Percentiles rank a stretch among this genome's conserved stretches.
Conservation (phyloP, 202 grass and related monocot genomes). For the Saccharum hybrid region DNA sequence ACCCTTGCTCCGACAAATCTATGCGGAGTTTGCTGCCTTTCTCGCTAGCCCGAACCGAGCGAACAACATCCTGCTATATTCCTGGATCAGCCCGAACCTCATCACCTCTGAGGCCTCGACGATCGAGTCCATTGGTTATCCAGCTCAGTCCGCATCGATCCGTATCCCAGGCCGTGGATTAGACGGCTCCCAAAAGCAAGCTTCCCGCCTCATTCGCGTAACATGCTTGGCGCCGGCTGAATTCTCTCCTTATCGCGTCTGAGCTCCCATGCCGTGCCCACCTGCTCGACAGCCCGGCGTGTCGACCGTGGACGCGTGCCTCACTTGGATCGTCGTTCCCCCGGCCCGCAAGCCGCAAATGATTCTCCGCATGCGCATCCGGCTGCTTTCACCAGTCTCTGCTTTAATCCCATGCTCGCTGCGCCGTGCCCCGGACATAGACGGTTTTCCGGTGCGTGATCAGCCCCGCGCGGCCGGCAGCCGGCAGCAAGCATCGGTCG, state of each 20-base stretch:
- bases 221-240: conserved; percentile 1
- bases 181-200: neutral
- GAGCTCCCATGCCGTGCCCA: neutral
- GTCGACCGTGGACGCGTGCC: too few species aligned
- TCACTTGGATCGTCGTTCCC: neutral
- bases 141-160: neutral
- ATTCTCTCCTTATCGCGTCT: conserved; percentile 15
- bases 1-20: neutral
- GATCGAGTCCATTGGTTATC: neutral
- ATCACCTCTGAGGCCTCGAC: neutral
- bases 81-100: conserved; percentile 21
- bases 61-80: neutral
- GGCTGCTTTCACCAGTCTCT: neutral
- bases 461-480: neutral
- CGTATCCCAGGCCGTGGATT: conserved; percentile 8
- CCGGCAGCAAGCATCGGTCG: conserved; percentile 7
- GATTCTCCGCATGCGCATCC: conserved; percentile 19
- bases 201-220: neutral
- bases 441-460: neutral
- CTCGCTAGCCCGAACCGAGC: neutral
- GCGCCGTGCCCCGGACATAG: conserved; percentile 2
- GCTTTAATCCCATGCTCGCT: neutral
- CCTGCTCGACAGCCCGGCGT: conserved; percentile 6
- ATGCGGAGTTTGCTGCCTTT: neutral
- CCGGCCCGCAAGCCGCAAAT: neutral